Base-by-base conservation (phyloP, 83 land plant genomes). In the Picea abies region DNA sequence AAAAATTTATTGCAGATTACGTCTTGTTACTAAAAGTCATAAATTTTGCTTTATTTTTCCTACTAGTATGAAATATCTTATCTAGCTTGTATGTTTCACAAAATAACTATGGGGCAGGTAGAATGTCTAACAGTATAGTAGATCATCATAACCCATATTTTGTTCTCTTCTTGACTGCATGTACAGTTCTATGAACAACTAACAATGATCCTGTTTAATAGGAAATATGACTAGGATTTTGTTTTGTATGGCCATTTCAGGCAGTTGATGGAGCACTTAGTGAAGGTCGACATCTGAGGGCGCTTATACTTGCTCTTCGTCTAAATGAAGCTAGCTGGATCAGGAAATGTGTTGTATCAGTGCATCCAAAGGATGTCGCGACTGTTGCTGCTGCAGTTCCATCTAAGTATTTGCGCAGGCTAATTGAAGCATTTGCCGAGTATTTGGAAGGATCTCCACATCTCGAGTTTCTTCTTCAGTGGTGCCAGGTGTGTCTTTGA, bases 371-470 rank as follows among this genome's bases (percentile, higher is more conserved):
- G 17, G 93, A 95, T 73, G 86, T 97, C 3, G 84, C 92, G 8
- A 79, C 83, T 22, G 89, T 92, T 78, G 93, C 90, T 29, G 80
- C 84, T 15, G 81, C 91, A 23, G 81, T 94, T 16, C 93, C 99
- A 58, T 69, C 87, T 19, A 86, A 82, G 68, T 91, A 97, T 81
- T 52, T 94, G 76, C 89, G 91, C 63, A 92, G 93, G 63, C 84
- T 95, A 69, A 83, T 92, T 63, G 93, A 90, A 76, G 92, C 89
- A 61, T 80, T 95, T 79, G 88, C 96, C 23, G 94, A 90, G 56
- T 94, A 90, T 70, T 64, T 95, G 49, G 99, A 93, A 67, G 94
- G 84, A 22, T 93, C 96, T 79, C 95, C 96, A 5, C 92, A 97
- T 82, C 85, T 97, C 84, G 99, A 97, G 82, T 95, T 95, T 69